Conservation (phyloP, 169 alveolate genomes). For the Fabrea salina region DNA sequence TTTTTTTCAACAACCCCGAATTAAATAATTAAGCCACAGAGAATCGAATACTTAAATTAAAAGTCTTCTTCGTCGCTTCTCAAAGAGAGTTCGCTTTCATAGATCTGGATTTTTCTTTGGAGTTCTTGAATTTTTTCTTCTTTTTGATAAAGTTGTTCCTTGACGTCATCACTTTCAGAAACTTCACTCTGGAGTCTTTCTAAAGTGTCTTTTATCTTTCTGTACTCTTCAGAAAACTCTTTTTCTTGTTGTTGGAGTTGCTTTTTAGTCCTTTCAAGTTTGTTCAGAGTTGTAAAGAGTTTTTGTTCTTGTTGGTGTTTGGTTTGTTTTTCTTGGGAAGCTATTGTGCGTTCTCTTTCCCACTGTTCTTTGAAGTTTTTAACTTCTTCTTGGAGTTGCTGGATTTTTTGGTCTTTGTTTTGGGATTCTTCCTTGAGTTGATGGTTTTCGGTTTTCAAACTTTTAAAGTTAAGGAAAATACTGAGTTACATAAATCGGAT, state of each 20-base stretch:
- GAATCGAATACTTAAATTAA: too few species aligned
- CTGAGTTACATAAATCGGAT: neutral
- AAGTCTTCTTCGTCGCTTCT: slow-evolving; percentile 3
- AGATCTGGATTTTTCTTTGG: neutral
- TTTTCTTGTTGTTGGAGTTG: neutral
- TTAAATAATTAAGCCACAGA: neutral
- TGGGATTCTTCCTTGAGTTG: neutral
- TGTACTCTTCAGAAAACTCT: neutral
- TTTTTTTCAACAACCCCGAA: neutral
- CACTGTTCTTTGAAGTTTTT: neutral
- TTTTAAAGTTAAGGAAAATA: neutral
- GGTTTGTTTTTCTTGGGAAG: neutral
- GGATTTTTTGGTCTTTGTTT: neutral
- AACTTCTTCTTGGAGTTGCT: neutral
- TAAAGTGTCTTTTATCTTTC: neutral
- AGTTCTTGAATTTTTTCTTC: neutral
- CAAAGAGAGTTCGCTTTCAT: slow-evolving; percentile 3
- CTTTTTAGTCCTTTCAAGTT: neutral
- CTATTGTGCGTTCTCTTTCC: slow-evolving; percentile 18
- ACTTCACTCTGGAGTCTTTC: slow-evolving; percentile 15
- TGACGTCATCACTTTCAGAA: neutral
- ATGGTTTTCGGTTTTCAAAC: neutral
- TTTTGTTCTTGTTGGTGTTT: slow-evolving; percentile 11
- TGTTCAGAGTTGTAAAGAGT: neutral
- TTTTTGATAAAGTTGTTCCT: neutral